Percentiles rank a stretch among this genome's conserved stretches.
Conservation (phyloP, 2,329 filamentous ascomycete species). For the Camillea tinctor region DNA sequence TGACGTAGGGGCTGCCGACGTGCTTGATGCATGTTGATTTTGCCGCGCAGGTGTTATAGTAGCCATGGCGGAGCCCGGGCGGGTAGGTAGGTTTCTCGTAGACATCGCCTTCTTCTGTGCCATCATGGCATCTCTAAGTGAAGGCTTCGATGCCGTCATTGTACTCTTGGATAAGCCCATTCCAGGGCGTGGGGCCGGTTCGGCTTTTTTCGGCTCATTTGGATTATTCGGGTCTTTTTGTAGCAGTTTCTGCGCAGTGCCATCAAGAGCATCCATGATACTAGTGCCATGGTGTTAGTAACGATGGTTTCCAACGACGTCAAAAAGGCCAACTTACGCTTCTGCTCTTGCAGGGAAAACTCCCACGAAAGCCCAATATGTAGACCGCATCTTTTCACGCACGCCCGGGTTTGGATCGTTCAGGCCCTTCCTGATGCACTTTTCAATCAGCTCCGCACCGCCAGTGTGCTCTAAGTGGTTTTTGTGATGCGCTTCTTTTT, state of each 20-base stretch:
- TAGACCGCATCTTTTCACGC: conserved; percentile 78
- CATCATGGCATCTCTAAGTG: conserved; percentile 78
- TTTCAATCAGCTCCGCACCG: conserved; percentile 79
- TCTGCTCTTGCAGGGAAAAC: conserved; percentile 79
- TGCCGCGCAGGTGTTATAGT: conserved; percentile 54
- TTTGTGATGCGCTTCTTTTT: conserved; percentile 76
- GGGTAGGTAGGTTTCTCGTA: conserved; percentile 50
- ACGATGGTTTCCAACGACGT: neutral
- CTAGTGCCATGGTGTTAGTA: conserved; percentile 41
- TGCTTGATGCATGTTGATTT: conserved; percentile 37
- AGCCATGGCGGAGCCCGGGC: conserved; percentile 65
- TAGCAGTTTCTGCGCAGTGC: conserved; percentile 74
- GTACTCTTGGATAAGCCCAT: conserved; percentile 64
- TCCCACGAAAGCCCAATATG: conserved; percentile 80
- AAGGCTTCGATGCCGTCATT: conserved; percentile 57
- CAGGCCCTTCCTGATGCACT: conserved; percentile 86
- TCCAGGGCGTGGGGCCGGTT: conserved; percentile 53
- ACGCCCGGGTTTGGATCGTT: conserved; percentile 86
- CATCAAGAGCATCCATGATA: conserved; percentile 76
- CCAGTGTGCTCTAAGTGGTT: conserved; percentile 80
- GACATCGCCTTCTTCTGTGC: conserved; percentile 71
- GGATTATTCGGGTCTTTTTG: conserved; percentile 84
- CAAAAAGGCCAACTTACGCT: conserved; percentile 48
- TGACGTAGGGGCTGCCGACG: conserved; percentile 33
- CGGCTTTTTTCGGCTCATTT: conserved; percentile 56